These are phyloP conservation scores for Phytopythium sindhum DNA, from an alignment of 352 stramenopile genomes.

Conservation along the genomic window DNA sequence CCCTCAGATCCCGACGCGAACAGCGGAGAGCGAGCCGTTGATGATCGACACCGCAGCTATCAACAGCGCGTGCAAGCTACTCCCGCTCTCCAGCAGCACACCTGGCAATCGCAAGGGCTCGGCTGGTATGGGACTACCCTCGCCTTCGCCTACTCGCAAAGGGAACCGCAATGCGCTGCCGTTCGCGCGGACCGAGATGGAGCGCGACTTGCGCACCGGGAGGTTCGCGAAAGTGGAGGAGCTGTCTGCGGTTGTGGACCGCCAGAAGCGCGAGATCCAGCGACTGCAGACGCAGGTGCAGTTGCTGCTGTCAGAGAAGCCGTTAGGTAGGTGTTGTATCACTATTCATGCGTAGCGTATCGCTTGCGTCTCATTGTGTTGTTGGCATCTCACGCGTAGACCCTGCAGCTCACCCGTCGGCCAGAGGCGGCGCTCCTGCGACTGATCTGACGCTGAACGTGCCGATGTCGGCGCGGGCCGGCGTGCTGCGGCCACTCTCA, in stretches of 20 bases:
- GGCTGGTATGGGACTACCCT: not conserved
- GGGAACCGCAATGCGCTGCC: constrained; percentile 21
- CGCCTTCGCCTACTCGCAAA: constrained; percentile 2
- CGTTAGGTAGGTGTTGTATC: constrained; percentile 10
- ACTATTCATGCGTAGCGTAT: too few species aligned
- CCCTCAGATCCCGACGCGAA: constrained; percentile 24
- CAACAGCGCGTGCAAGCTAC: constrained; percentile 16
- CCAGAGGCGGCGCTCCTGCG: not conserved
- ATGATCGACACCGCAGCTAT: constrained; percentile 13
- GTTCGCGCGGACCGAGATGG: constrained; percentile 44
- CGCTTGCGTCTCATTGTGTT: not conserved
- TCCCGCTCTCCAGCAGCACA: constrained; percentile 22
- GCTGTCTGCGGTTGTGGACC: constrained; percentile 38
- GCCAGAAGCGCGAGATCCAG: constrained; percentile 70
- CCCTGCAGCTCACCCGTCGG: not conserved
- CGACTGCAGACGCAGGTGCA: constrained; percentile 65
- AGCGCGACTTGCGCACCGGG: constrained; percentile 23
- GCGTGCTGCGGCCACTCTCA: constrained; percentile 23
- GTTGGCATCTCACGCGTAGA: not conserved
- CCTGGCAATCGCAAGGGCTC: constrained; percentile 22
- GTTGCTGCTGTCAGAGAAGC: constrained; percentile 43
- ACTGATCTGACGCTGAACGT: not conserved
- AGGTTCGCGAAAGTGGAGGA: constrained; percentile 33
- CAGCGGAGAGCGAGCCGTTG: constrained; percentile 12
- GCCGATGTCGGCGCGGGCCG: constrained; percentile 12